Evolutionary conservation across 805 yeast species (phyloP), one percentile per base, ranked within the genome.

Genomic region (Sugiyamaella boreocaroliniensis): DNA sequence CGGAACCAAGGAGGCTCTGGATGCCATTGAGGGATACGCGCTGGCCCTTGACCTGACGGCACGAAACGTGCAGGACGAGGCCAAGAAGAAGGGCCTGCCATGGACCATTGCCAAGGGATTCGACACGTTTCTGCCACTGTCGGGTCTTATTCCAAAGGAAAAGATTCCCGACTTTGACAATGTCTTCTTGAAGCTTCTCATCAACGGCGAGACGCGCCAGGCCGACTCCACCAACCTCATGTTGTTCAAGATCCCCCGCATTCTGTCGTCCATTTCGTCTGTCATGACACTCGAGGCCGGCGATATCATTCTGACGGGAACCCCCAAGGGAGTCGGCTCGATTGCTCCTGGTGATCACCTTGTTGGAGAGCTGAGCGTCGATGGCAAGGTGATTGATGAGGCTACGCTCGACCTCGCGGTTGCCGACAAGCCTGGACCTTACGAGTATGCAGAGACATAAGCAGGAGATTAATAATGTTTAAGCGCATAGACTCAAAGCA

Each of bases 61-160:
- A 0, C 80, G 99, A 68, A 89, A 90, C 64, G 95, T 93, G 29
- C 99, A 93, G 71, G 90, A 86, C 64, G 96, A 83, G 63, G 97
- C 97, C 40, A 93, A 93, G 71, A 78, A 77, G 71, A 89, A 88
- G 68, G 98, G 98, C 1, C 75, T 92, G 50, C 99, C 99, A 4
- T 93, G 99, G 99, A 71, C 92, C 4, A 88, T 89, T 58, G 96
- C 93, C 37, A 93, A 93, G 67, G 99, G 99, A 0, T 92, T 89
- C 68, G 99, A 93, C 65, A 92, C 99, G 0, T 93, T 93, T 68
- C 76, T 87, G 66, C 99, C 99, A 1, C 66, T 93, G n/a, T 84
- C 95, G 7, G 69, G 73, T 18, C 80, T 82, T 58, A 83, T 93
- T 51, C 79, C 90, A 9, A 85, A 86, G 62, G 67, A 66, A 0